Evolutionary conservation across 176 grass and related monocot genomes (phyloP), one percentile per base, ranked within the genome.

Genomic region (Olyra latifolia): DNA sequence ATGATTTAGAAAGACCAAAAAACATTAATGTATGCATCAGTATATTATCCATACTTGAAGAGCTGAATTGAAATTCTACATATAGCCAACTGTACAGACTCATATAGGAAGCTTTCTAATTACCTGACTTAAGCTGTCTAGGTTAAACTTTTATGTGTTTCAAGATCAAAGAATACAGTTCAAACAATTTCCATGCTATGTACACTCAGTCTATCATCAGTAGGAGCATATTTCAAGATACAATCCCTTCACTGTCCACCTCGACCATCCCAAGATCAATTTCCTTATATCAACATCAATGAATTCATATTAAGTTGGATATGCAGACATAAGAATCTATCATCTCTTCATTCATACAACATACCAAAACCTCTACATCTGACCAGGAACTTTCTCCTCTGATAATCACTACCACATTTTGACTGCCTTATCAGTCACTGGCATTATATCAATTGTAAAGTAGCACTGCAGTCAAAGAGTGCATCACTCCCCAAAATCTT

Each of bases 141-240:
- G n/a, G 28, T 22, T 27, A 32, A 44, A 62, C 4, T 7, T 62
- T 30, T 62, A 27, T 57, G 72, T 58, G 7, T 23, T 1, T 73
- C 79, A n/a, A n/a, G n/a, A n/a, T 73, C 48, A 52, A 49, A 66
- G 59, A 48, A 88, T 67, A 43, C 16, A 72, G 40, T 72, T 72
- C 66, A 56, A 66, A 86, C 49, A 74, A 64, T 27, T 46, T 81
- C 16, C 46, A 35, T 25, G 46, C 5, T 72, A 53, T 27, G 17
- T 46, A 46, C 25, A 24, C 49, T 53, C 5, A 25, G n/a, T 25
- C 13, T 48, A 40, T 50, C 48, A 39, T 61, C 66, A 17, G 20
- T 77, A 32, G 25, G 70, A 73, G 6, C 40, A 73, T 10, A 88
- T 83, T 58, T 72, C 48, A 65, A 78, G 41, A 87, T 49, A 47